Evolutionary conservation across 805 yeast species (phyloP).

Genomic region (Wickerhamia fluorescens): DNA sequence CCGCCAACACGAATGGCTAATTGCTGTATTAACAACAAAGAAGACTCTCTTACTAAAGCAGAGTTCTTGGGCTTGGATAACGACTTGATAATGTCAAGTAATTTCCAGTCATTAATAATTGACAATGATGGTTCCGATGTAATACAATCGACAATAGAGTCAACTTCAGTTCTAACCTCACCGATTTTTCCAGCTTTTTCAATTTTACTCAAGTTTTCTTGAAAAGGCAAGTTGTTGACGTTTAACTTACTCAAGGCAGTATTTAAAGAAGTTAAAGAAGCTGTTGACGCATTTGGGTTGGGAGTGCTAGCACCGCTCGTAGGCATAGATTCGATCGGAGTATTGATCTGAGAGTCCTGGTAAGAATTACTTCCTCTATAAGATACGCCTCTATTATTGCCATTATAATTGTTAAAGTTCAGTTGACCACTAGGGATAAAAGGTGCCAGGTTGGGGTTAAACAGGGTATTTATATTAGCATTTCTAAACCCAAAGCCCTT

Average conservation of each 20-base stretch:
- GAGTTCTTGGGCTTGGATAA: constrained; percentile 70
- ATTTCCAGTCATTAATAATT: constrained; percentile 54
- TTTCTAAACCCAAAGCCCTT: constrained; percentile 17
- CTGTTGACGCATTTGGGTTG: constrained; percentile 44
- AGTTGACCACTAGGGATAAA: too few relatives aligned
- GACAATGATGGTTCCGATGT: constrained; percentile 32
- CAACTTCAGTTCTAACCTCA: constrained; percentile 50
- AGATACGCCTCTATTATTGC: neutral
- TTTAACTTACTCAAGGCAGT: constrained; percentile 57
- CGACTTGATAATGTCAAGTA: constrained; percentile 56
- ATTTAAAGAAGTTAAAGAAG: constrained; percentile 66
- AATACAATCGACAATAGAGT: constrained; percentile 44
- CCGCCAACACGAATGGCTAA: constrained; percentile 56
- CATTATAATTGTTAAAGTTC: too few relatives aligned
- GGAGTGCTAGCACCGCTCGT: constrained; percentile 32
- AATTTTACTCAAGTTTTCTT: constrained; percentile 47
- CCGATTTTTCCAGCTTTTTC: constrained; percentile 44
- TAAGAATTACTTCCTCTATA: neutral
- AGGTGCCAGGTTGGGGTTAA: constrained; percentile 1
- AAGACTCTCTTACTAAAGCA: constrained; percentile 69
- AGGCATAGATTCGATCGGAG: constrained; percentile 24
- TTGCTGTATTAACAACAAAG: constrained; percentile 56
- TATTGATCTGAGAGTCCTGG: constrained; percentile 4
- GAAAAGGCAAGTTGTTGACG: constrained; percentile 58
- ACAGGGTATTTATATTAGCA: neutral